phyloP scores from a whole-genome alignment of 352 stramenopile species.

The Pythium plurisporium region DNA sequence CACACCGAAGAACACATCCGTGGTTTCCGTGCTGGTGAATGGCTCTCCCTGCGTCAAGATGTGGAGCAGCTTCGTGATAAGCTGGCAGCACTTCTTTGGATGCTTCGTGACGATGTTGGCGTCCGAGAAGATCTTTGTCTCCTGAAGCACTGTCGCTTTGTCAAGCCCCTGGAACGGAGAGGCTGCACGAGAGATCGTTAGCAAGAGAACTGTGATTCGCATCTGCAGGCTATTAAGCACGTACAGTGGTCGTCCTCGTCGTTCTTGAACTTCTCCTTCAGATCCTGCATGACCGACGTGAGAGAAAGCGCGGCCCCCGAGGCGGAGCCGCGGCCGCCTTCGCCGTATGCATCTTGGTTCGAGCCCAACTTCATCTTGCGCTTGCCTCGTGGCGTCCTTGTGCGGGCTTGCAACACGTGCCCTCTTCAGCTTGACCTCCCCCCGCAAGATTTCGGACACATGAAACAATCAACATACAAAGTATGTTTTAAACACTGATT shows the following conservation, averaged over 20 bases:
- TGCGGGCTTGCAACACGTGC: slow-evolving; percentile 15
- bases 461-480: slow-evolving; percentile 10
- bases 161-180: slow-evolving; percentile 94
- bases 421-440: slow-evolving; percentile 14
- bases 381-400: slow-evolving; percentile 10
- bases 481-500: slow-evolving; percentile 15
- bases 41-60: slow-evolving; percentile 97
- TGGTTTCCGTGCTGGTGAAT: slow-evolving; percentile 94
- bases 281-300: slow-evolving; percentile 91
- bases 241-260: slow-evolving; percentile 93
- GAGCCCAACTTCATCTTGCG: slow-evolving; percentile 55
- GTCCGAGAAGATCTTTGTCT: slow-evolving; percentile 99
- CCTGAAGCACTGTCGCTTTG: slow-evolving; percentile 96
- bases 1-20: slow-evolving; percentile 98
- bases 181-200: slow-evolving; percentile 30
- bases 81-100: slow-evolving; percentile 97
- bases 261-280: slow-evolving; percentile 99
- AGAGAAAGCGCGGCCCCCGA: slow-evolving; percentile 46
- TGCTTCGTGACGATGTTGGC: slow-evolving; percentile 95
- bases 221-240: slow-evolving; percentile 5
- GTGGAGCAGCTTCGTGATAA: slow-evolving; percentile 99
- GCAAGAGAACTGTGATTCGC: not conserved
- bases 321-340: slow-evolving; percentile 27
- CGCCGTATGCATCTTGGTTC: slow-evolving; percentile 47
- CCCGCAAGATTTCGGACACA: slow-evolving; percentile 22